Percentiles rank a stretch among this genome's conserved stretches.
These are phyloP conservation scores for Talaromyces piceae DNA, from an alignment of 2,329 filamentous ascomycete genomes.

Conservation along the genomic window DNA sequence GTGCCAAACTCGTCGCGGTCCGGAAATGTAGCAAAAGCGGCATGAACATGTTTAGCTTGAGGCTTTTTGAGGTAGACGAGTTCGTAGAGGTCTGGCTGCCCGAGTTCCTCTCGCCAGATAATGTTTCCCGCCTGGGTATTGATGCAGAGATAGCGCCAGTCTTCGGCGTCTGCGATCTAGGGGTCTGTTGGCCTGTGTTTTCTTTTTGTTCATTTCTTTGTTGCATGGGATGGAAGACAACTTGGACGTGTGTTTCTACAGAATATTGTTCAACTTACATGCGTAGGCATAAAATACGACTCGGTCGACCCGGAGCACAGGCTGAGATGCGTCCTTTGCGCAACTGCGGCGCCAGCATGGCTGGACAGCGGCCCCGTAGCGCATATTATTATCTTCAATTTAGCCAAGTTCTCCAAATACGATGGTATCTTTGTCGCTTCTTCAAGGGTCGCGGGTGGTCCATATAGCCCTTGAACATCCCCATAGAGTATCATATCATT, in stretches of 20 bases:
- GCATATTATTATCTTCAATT: neutral
- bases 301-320: neutral
- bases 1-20: slow-evolving; percentile 5
- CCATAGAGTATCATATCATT: slow-evolving; percentile 1
- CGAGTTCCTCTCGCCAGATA: neutral
- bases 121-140: neutral
- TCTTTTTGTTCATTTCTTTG: too few relatives aligned
- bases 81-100: neutral
- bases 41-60: neutral
- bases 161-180: neutral
- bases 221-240: too few relatives aligned
- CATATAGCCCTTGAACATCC: too few relatives aligned
- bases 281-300: neutral
- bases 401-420: neutral
- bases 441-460: neutral
- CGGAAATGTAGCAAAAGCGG: slow-evolving; percentile 6
- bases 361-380: neutral
- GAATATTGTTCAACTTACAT: too few relatives aligned
- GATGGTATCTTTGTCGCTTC: neutral
- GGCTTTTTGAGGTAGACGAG: neutral
- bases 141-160: neutral
- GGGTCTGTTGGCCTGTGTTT: too few relatives aligned
- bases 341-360: neutral
- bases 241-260: too few relatives aligned
- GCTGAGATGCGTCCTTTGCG: neutral